Evolutionary conservation across 805 yeast genomes (phyloP), one percentile per base, ranked within the genome.

Genomic region (Hanseniaspora taiwanica): DNA sequence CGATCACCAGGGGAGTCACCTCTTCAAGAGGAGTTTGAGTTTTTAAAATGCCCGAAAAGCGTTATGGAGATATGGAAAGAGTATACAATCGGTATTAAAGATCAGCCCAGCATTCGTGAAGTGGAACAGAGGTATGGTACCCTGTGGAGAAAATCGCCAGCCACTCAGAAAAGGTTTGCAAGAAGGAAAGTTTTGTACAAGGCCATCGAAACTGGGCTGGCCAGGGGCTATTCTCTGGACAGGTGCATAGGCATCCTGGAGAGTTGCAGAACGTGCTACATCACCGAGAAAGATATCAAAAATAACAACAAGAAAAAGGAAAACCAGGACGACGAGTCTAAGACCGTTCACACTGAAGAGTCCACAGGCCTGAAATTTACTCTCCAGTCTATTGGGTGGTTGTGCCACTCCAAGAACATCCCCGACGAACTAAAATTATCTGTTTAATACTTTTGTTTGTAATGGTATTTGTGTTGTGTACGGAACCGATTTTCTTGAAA

Each of bases 61-160:
- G 69, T 72, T 1, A 50, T 60, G 29, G 78, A 72, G 45, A 66
- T 74, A 16, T 74, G 79, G 79, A 62, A 65, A 46, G 79, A 74
- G 51, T 74, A 72, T 44, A 64, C 70, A 4, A 65, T 66, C 40
- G 78, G 78, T 0, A 45, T 68, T 5, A 62, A 68, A 40, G 71
- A 65, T 2, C 73, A 72, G 47, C 76, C 76, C 0, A 69, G 78
- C 3, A 62, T 73, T 29, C 65, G 64, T 44, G 57, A 66, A 10
- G 54, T 74, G 53, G 78, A 74, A 48, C 42, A 51, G 6, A 63
- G 68, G 44, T 74, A 65, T 46, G 69, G 68, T 39, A 65, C 76
- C 1, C 66, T 68, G 27, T 74, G 80, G 80, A 63, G 79, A 51
- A 59, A 71, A 38, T 76, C 64, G 37, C 63, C 70, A 8, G 75